phyloP scores from a whole-genome alignment of 371 early-diverging fungal species.

The Syncephalastrum contaminatum region DNA sequence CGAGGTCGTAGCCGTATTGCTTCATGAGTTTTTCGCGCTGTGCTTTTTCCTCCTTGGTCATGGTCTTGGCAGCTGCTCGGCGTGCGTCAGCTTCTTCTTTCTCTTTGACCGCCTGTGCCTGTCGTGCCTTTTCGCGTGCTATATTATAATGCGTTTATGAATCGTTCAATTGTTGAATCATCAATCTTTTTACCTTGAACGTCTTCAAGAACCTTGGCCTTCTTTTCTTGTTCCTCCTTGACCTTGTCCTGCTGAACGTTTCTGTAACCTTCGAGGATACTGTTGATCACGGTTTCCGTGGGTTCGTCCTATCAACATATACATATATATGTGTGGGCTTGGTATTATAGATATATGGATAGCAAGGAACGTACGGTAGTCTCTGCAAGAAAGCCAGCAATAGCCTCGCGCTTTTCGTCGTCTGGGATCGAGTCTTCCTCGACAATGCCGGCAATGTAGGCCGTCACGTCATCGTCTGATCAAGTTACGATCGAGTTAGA shows the following conservation, averaged over 20 bases:
- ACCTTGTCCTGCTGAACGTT: conserved; percentile 31
- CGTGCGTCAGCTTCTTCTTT: conserved; percentile 16
- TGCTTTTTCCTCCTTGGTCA: conserved; percentile 53
- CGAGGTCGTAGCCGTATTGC: conserved; percentile 55
- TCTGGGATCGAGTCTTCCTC: conserved; percentile 54
- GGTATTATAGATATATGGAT: background rate
- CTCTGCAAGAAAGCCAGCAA: conserved; percentile 53
- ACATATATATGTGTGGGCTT: background rate
- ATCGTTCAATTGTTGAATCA: background rate
- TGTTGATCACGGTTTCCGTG: conserved; percentile 35
- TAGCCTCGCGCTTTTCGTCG: conserved; percentile 56
- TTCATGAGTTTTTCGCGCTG: conserved; percentile 49
- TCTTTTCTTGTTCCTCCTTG: conserved; percentile 37
- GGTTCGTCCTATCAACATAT: conserved; percentile 29
- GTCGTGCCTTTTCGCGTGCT: conserved; percentile 32
- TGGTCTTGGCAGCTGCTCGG: conserved; percentile 24
- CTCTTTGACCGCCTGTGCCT: conserved; percentile 10
- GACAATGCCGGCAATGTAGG: conserved; percentile 58
- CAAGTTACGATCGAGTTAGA: background rate
- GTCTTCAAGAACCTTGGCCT: conserved; percentile 31
- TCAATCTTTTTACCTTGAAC: conserved; percentile 34
- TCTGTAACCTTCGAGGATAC: conserved; percentile 36
- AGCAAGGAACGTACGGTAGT: conserved; percentile 33
- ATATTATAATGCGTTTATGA: background rate
- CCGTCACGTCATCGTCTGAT: conserved; percentile 48